Evolutionary conservation across 805 yeast genomes (phyloP).

Genomic region (Phaffomyces antillensis): DNA sequence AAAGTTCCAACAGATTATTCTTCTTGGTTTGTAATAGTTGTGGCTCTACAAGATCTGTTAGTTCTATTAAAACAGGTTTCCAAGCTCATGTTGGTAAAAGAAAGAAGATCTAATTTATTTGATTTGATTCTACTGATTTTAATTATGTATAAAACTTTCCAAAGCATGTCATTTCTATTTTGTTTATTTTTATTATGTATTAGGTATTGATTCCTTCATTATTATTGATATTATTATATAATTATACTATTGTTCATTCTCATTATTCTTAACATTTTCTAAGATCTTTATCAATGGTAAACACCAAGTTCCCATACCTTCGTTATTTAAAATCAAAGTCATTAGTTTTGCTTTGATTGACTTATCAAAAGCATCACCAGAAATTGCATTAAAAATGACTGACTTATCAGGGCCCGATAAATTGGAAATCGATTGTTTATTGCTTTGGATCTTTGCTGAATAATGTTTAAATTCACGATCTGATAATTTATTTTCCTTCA

Average conservation of each 20-base stretch:
- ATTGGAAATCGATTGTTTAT: neutral
- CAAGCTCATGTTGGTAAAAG: constrained; percentile 94
- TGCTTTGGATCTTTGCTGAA: constrained; percentile 30
- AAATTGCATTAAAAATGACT: neutral
- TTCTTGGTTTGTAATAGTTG: constrained; percentile 97
- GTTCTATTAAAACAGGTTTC: constrained; percentile 98
- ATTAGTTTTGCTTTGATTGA: constrained; percentile 31
- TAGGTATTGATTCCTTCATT: neutral
- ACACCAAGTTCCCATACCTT: constrained; percentile 59
- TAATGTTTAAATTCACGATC: constrained; percentile 38
- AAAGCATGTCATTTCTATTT: too few relatives aligned
- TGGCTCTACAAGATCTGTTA: constrained; percentile 95
- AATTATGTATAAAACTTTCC: neutral
- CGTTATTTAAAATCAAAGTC: constrained; percentile 50
- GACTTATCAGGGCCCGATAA: neutral
- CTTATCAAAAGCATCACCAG: constrained; percentile 8
- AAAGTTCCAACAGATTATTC: constrained; percentile 91
- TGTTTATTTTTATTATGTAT: neutral
- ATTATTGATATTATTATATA: too few relatives aligned
- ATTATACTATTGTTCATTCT: neutral
- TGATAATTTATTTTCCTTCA: constrained; percentile 23
- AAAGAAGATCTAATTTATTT: constrained; percentile 41
- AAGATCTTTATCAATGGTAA: constrained; percentile 54
- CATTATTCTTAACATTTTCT: constrained; percentile 24
- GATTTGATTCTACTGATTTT: too few relatives aligned